These are phyloP conservation scores for Lipomyces kockii DNA, from an alignment of 805 yeast species.

Conservation along the genomic window DNA sequence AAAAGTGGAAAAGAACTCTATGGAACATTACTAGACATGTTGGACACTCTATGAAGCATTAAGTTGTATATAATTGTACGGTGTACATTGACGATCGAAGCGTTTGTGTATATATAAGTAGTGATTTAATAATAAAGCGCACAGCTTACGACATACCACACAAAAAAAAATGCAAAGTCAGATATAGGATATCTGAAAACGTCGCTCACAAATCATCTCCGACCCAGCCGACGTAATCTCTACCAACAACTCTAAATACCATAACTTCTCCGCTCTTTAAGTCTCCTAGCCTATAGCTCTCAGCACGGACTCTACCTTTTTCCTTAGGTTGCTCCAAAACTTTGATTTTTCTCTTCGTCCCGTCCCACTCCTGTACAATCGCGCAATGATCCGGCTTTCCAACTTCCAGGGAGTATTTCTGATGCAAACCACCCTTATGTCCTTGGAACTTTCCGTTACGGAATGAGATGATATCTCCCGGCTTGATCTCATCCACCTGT, in stretches of 20 bases:
- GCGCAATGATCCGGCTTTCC: constrained; percentile 64
- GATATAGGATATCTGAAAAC: not conserved
- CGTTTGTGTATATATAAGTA: not conserved
- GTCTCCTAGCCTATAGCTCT: constrained; percentile 69
- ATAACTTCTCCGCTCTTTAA: constrained; percentile 78
- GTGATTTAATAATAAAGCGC: not conserved
- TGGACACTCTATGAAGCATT: not conserved
- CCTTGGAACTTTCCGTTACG: constrained; percentile 66
- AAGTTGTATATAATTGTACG: not conserved
- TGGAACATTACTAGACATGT: not conserved
- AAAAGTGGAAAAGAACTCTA: not conserved
- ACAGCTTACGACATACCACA: not conserved
- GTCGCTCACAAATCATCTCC: not conserved
- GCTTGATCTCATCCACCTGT: constrained; percentile 64
- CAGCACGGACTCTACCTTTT: constrained; percentile 63
- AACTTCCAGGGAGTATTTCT: constrained; percentile 60
- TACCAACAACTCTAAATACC: constrained; percentile 78
- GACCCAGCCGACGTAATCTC: constrained; percentile 73
- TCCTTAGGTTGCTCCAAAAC: constrained; percentile 42
- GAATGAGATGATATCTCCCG: constrained; percentile 85
- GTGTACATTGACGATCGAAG: not conserved
- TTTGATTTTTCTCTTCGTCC: constrained; percentile 56
- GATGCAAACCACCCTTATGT: constrained; percentile 59
- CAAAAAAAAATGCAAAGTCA: not conserved
- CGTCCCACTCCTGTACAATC: constrained; percentile 74